Base-by-base conservation (phyloP, 2,329 filamentous ascomycete species). In the Epichloe scottii region DNA sequence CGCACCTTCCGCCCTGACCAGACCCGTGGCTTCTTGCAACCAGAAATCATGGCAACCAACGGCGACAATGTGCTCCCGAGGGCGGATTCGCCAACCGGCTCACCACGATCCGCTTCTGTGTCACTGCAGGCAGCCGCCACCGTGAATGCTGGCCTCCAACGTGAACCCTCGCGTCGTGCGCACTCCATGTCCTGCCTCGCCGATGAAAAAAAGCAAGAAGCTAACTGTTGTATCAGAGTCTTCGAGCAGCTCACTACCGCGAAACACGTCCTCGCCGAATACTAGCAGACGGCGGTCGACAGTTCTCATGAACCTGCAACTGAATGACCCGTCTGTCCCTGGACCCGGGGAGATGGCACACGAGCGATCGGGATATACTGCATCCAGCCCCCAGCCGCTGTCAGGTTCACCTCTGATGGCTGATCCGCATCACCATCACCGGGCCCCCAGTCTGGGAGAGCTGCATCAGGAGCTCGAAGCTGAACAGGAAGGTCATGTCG, bases 401-500 rank as follows among this genome's bases (percentile, higher is more conserved):
- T 66, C 75, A 53, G 61, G 70, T 51, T 78, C 76, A 10, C 73
- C 77, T 7, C 63, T 72, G 48, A 60, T 68, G 50, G 64, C 62
- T 35, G 79, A 82, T 57, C 77, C 81, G 15, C 76, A 80, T 57
- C 84, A 86, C 60, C 84, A 86, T 60, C 77, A 80, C 57, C 75
- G 85, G 46, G 70, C 82, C 0, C 84, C 84, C 2, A 89, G 85
- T 62, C 66, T 89, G 55, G 85, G 85, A 17, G 85, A 89, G 65
- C 77, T 89, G 41, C 85, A 89, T 58, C 85, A 89, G 62, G 84
- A 89, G 66, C 73, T 89, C 2, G 85, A 89, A 65, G 84, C 82
- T 49, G 85, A 89, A 67, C 85, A 89, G 63, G 85, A 89, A 62
- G 83, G 81, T 23, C 85, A 89, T 67, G 85, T 89, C 56, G 81